Base-by-base conservation (phyloP, 306 rosid species). In the Quercus aquifolioides region DNA sequence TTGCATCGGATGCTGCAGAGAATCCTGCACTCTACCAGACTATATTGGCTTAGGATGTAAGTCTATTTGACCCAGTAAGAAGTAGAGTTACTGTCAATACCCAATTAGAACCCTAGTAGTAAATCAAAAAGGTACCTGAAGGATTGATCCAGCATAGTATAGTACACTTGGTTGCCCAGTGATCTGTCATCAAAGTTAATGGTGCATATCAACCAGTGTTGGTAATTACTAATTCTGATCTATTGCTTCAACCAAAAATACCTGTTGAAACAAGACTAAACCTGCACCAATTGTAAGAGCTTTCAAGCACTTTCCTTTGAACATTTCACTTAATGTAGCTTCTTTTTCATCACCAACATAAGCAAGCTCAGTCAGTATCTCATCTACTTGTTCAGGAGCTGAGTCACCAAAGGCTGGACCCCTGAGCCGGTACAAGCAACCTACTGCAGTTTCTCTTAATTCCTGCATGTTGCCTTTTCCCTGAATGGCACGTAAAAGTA, bases 131-230 rank as follows among this genome's bases (percentile, higher is more conserved):
- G 71, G 60, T 89, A 96, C 98, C 99, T 91, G 93, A 77, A 96
- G 88, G 87, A 96, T 93, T 19, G 99, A 84, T 72, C 90, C 86
- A 67, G 99, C 98, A 86, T 96, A 96, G 87, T 96, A 96, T 23
- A 96, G 89, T 81, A 96, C 99, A 78, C 99, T 96, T 43, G 99
- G 99, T 83, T 96, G 99, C 69, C 99, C 98, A 31, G 99, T 96
- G 81, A 96, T 93, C 99, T 94, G 97, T 71, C 86, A 85, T 46
- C 52, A 80, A 54, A 76, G 54, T 76, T 76, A 62, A 82, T 54
- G 52, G 60, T 54, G 52, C 69, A 56, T 73, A 82, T 86, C 74
- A 85, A 89, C 74, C 81, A 83, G 54, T 46, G 73, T 55, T 25
- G 43, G 71, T 19, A 84, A 58, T 69, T 60, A 38, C 28, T 5